These are phyloP conservation scores for Exophiala sp. DNA, from an alignment of 2,329 filamentous ascomycete species.

Conservation along the genomic window DNA sequence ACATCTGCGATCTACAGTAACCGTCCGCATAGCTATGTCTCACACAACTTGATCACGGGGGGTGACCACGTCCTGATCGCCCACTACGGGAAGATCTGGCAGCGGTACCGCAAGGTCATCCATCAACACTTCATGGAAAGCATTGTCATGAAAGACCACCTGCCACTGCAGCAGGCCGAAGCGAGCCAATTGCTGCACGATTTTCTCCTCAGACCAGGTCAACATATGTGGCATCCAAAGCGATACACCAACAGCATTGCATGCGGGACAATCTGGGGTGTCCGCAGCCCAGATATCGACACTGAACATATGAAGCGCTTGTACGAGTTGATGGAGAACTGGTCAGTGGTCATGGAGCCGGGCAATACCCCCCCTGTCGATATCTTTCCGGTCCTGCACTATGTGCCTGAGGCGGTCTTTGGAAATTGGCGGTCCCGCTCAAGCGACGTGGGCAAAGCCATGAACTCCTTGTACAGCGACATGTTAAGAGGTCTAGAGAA, in stretches of 20 bases:
- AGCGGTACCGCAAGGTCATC: conserved; percentile 42
- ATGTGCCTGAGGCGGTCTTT: conserved; percentile 39
- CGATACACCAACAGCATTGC: conserved; percentile 48
- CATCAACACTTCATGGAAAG: conserved; percentile 45
- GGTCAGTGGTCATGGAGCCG: conserved; percentile 43
- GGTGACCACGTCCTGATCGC: conserved; percentile 47
- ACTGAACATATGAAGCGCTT: conserved; percentile 37
- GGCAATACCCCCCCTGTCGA: conserved; percentile 49
- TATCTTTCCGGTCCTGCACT: conserved; percentile 42
- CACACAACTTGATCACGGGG: conserved; percentile 40
- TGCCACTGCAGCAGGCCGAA: conserved; percentile 45
- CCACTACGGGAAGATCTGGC: conserved; percentile 44
- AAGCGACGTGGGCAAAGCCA: conserved; percentile 36
- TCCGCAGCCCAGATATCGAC: conserved; percentile 33
- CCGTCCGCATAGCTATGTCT: conserved; percentile 41
- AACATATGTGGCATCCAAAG: conserved; percentile 46
- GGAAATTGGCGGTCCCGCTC: conserved; percentile 39
- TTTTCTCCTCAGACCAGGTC: conserved; percentile 37
- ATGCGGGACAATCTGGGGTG: conserved; percentile 35
- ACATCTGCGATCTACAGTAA: conserved; percentile 42
- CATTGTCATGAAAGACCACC: conserved; percentile 38
- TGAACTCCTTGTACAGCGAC: conserved; percentile 40
- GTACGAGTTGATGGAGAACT: conserved; percentile 42
- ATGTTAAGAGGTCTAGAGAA: conserved; percentile 33
- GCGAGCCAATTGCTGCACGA: conserved; percentile 45